phyloP scores from a whole-genome alignment of 2,329 filamentous ascomycete species.

The Clonostachys rhizophaga region DNA sequence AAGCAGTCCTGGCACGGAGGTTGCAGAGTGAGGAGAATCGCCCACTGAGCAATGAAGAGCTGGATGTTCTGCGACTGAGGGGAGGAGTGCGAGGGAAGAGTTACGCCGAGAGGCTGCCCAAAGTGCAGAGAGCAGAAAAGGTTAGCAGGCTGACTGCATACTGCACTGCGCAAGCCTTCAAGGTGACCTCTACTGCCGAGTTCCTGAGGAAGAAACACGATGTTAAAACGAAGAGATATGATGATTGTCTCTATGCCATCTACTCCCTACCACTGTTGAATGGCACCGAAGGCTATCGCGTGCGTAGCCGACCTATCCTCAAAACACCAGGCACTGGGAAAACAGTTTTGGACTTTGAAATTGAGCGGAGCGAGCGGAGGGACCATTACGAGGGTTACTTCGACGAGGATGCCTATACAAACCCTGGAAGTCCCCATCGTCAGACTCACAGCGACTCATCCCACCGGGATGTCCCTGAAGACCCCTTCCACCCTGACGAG shows the following conservation, averaged over 20 bases:
- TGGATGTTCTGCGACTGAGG: conserved; percentile 57
- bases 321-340: conserved; percentile 88
- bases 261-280: conserved; percentile 89
- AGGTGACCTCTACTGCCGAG: conserved; percentile 79
- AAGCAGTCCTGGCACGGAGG: conserved; percentile 23
- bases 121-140: conserved; percentile 81
- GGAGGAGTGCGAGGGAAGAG: conserved; percentile 72
- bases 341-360: conserved; percentile 89
- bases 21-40: conserved; percentile 54
- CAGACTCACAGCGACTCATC: conserved; percentile 12
- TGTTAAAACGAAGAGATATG: conserved; percentile 92
- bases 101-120: conserved; percentile 89
- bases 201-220: conserved; percentile 86
- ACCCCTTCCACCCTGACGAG: conserved; percentile 26
- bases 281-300: conserved; percentile 79
- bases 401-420: conserved; percentile 61
- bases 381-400: conserved; percentile 92
- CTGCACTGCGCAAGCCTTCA: conserved; percentile 91
- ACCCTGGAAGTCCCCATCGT: conserved; percentile 20
- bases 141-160: conserved; percentile 90
- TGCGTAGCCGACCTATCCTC: conserved; percentile 85
- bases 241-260: conserved; percentile 93
- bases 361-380: conserved; percentile 84
- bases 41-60: conserved; percentile 64
- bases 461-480: conserved; percentile 18